Evolutionary conservation across 2,329 filamentous ascomycete genomes (phyloP).

Genomic region (Fusarium duplospermum): DNA sequence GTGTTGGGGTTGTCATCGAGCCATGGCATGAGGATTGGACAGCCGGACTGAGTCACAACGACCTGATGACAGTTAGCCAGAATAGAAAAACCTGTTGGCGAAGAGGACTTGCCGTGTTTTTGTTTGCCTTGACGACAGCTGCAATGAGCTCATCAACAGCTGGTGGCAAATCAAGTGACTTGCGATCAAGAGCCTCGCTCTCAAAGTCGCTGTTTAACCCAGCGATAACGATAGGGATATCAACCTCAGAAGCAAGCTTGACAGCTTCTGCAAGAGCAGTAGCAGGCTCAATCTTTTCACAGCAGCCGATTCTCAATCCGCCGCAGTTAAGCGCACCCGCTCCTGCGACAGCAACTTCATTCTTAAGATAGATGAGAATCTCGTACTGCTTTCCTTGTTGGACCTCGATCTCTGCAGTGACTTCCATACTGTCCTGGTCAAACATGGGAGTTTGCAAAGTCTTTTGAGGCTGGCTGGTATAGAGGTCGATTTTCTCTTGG

Average conservation of each 20-base stretch:
- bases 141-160: conserved; percentile 6
- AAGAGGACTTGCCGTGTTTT: conserved; percentile 3
- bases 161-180: not conserved
- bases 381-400: not conserved
- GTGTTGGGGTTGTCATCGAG: not conserved
- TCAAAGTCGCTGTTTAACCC: not conserved
- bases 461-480: not conserved
- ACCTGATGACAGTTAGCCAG: not conserved
- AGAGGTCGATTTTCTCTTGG: not conserved
- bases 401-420: not conserved
- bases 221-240: not conserved
- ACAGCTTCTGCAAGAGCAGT: not conserved
- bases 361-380: not conserved
- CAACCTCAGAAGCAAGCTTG: not conserved
- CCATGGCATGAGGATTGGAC: conserved; percentile 4
- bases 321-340: not conserved
- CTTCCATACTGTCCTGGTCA: not conserved
- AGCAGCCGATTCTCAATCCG: not conserved
- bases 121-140: conserved; percentile 13
- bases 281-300: not conserved
- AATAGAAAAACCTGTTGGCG: fast-evolving
- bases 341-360: not conserved
- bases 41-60: not conserved
- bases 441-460: not conserved
- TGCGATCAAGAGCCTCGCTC: conserved; percentile 6